These are phyloP conservation scores for Yamadazyma diddensiae DNA, from an alignment of 1,139 yeast species.

Conservation along the genomic window DNA sequence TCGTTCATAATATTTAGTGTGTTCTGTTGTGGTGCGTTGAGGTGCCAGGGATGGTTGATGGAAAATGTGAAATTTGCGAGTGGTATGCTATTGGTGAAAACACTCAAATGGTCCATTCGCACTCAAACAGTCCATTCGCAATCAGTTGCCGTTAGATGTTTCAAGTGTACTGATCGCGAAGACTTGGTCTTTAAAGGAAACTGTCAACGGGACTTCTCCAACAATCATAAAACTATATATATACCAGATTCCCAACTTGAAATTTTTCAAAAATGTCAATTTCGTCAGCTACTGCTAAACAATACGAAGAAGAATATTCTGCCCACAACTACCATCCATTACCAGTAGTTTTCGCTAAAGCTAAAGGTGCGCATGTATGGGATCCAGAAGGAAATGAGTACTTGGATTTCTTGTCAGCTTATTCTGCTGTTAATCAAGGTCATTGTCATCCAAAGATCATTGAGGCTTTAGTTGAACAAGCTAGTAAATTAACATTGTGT, in stretches of 20 bases:
- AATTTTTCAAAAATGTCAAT: constrained; percentile 24
- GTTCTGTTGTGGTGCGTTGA: no score
- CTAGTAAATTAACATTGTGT: constrained; percentile 76
- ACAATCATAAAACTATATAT: no score
- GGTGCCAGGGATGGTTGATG: no score
- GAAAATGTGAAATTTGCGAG: background rate
- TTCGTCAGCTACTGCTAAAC: constrained; percentile 63
- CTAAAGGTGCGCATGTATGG: constrained; percentile 93
- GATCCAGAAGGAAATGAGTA: constrained; percentile 94
- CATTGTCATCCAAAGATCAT: constrained; percentile 96
- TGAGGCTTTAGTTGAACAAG: constrained; percentile 83
- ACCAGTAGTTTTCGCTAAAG: constrained; percentile 89
- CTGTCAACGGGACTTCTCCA: constrained; percentile 4
- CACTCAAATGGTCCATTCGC: no score
- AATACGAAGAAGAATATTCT: constrained; percentile 75
- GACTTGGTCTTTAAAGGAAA: no score
- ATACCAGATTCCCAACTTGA: no score
- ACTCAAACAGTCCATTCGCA: no score
- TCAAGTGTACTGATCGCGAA: no score
- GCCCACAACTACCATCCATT: constrained; percentile 98
- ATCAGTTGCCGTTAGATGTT: no score
- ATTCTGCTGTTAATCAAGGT: constrained; percentile 97
- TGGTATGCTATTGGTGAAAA: no score
- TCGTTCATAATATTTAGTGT: no score
- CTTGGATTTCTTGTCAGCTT: constrained; percentile 86